A percentile compares a stretch with the other conserved stretches of the same genome.
phyloP scores from a whole-genome alignment of 192 early-diverging fungal species.

The Linnemannia exigua region DNA sequence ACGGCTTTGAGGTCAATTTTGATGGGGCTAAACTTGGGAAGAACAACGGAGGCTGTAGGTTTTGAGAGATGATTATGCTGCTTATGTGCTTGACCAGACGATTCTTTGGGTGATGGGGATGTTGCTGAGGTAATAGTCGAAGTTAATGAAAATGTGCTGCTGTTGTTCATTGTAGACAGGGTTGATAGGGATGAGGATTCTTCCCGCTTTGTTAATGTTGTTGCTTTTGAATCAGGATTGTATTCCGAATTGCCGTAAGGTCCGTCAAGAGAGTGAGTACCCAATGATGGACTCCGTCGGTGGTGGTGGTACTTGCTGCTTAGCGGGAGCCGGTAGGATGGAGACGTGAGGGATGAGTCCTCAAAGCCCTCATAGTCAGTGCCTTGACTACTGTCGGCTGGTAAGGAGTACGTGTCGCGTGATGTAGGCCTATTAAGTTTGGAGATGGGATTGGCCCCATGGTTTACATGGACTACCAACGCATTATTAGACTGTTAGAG shows the following conservation, averaged over 20 bases:
- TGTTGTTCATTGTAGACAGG: conserved; percentile 1
- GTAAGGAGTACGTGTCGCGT: conserved; percentile 4
- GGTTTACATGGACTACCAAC: conserved; percentile 31
- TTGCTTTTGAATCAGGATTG: neutral
- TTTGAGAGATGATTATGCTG: neutral
- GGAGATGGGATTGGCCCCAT: conserved; percentile 18
- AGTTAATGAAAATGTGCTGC: neutral
- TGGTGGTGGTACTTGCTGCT: neutral
- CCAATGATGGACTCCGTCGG: neutral
- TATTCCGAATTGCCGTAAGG: neutral
- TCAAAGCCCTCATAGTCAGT: conserved; percentile 11
- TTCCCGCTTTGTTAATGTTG: neutral
- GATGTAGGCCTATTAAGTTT: conserved; percentile 14
- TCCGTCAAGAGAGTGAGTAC: conserved; percentile 7
- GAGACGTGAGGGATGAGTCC: conserved; percentile 12
- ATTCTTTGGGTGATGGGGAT: neutral
- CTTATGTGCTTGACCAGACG: neutral
- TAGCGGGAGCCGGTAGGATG: conserved; percentile 7
- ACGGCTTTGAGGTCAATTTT: conserved; percentile 42
- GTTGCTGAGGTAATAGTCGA: neutral
- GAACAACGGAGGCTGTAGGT: neutral
- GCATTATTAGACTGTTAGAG: conserved; percentile 20
- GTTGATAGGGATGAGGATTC: neutral
- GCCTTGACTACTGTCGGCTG: conserved; percentile 3
- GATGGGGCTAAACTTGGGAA: conserved; percentile 29